These are phyloP conservation scores for Pichia nakasei DNA, from an alignment of 805 yeast genomes.

Conservation along the genomic window DNA sequence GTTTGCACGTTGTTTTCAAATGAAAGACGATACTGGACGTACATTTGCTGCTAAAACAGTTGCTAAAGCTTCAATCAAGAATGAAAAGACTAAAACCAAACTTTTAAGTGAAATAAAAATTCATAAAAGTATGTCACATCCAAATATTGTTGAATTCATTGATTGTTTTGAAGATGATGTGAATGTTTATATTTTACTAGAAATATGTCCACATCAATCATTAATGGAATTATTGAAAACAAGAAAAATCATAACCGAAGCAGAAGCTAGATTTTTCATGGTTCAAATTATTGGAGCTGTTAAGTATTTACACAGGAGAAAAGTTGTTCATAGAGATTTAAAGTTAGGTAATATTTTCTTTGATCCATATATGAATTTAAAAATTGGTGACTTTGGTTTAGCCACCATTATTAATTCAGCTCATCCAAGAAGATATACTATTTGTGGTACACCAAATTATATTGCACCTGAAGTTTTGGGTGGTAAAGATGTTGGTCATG, in stretches of 20 bases:
- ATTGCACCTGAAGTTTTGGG: constrained; percentile 96
- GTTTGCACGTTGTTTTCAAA: constrained; percentile 96
- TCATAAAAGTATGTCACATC: constrained; percentile 82
- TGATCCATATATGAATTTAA: constrained; percentile 87
- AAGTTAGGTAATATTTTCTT: constrained; percentile 94
- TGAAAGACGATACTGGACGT: constrained; percentile 81
- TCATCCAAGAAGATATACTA: constrained; percentile 76
- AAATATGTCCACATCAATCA: constrained; percentile 91
- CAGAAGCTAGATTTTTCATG: constrained; percentile 84
- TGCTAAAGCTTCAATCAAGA: constrained; percentile 88
- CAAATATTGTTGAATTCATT: constrained; percentile 83
- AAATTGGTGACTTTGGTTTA: constrained; percentile 95
- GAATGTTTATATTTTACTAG: constrained; percentile 87
- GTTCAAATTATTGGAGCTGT: constrained; percentile 93
- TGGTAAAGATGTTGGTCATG: constrained; percentile 81
- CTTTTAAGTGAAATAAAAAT: constrained; percentile 90
- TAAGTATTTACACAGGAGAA: constrained; percentile 80
- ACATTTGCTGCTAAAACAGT: constrained; percentile 95
- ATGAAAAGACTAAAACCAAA: constrained; percentile 80
- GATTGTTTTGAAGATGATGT: constrained; percentile 97
- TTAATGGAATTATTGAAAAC: constrained; percentile 84
- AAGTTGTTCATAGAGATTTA: constrained; percentile 92
- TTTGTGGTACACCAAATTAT: constrained; percentile 98
- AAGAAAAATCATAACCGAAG: constrained; percentile 79
- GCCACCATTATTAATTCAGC: constrained; percentile 80